Evolutionary conservation across 768 basidiomycete genomes (phyloP).

Genomic region (Piloderma croceum): DNA sequence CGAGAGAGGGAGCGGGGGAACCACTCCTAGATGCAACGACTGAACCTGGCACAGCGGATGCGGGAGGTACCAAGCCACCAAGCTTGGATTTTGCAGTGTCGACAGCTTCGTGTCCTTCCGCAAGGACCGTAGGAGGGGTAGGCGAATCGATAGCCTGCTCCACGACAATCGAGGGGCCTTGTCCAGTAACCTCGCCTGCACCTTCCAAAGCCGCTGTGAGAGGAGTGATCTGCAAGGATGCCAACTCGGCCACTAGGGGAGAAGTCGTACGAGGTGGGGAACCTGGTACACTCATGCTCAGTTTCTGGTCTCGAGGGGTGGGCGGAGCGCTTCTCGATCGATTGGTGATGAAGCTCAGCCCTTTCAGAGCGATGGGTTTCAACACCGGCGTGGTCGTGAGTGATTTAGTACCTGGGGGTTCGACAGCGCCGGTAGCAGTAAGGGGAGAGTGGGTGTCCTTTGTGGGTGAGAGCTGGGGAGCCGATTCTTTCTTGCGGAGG

Average conservation of each 20-base stretch:
- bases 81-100: slow-evolving; percentile 1
- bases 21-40: slow-evolving; percentile 28
- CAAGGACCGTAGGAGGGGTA: neutral
- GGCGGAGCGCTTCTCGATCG: slow-evolving; percentile 57
- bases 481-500: slow-evolving; percentile 15
- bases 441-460: neutral
- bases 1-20: slow-evolving; percentile 55
- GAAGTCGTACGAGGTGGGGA: slow-evolving; percentile 8
- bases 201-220: neutral
- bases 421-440: neutral
- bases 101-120: slow-evolving; percentile 6
- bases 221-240: neutral
- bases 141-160: neutral
- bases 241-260: slow-evolving; percentile 3
- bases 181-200: no score
- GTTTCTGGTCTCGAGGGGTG: slow-evolving; percentile 35
- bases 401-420: slow-evolving; percentile 3
- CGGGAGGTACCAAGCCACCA: slow-evolving; percentile 5
- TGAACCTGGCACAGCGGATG: slow-evolving; percentile 6
- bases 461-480: slow-evolving; percentile 5
- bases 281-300: slow-evolving; percentile 6
- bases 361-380: slow-evolving; percentile 40
- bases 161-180: neutral
- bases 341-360: slow-evolving; percentile 47
- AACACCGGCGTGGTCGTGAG: slow-evolving; percentile 23